phyloP scores from a whole-genome alignment of 2,329 filamentous ascomycete species.

The Hymenoscyphus salicellus region DNA sequence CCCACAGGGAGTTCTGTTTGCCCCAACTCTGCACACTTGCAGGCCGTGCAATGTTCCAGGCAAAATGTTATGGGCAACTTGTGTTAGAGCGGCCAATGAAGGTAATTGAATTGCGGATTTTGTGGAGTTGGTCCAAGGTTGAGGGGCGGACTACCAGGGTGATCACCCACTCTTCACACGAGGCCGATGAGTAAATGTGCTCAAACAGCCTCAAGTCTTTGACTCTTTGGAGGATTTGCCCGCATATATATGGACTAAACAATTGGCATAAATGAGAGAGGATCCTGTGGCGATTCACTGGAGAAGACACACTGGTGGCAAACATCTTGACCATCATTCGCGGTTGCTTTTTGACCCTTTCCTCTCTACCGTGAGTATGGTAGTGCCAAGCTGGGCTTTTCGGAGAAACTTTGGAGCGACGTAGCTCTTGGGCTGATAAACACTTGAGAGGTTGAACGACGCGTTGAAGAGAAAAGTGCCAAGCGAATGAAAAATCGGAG shows the following conservation, averaged over 20 bases:
- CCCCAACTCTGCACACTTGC: neutral
- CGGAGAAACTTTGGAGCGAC: no score
- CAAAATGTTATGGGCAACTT: neutral
- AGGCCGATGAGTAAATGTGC: conserved; percentile 6
- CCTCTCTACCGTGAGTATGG: no score
- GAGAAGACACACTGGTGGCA: no score
- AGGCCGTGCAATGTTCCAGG: neutral
- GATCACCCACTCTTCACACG: conserved; percentile 8
- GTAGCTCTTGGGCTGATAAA: no score
- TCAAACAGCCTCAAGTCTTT: conserved; percentile 12
- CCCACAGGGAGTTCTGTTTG: neutral
- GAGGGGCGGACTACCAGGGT: neutral
- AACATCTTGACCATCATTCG: no score
- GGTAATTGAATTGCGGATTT: neutral
- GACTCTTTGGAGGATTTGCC: neutral
- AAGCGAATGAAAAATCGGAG: no score
- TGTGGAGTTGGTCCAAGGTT: neutral
- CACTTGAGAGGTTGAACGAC: no score
- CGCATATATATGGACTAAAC: neutral
- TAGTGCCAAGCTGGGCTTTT: no score
- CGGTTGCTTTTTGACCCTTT: no score
- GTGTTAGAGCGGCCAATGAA: neutral
- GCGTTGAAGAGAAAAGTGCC: no score
- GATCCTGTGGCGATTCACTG: no score
- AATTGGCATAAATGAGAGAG: neutral